phyloP scores from a whole-genome alignment of 805 yeast species.

The Candida coleopterorum region DNA sequence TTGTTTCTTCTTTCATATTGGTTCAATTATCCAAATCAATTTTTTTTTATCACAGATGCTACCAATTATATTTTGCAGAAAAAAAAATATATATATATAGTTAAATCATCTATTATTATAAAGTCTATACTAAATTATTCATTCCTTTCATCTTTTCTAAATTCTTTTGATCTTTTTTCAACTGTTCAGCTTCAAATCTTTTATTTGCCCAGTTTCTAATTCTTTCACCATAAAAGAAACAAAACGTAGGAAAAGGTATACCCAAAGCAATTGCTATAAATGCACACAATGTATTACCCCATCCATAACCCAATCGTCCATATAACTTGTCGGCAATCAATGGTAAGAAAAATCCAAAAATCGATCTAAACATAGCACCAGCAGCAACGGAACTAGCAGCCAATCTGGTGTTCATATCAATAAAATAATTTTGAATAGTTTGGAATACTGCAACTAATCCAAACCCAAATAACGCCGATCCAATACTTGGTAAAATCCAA shows the following conservation, averaged over 20 bases:
- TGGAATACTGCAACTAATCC: constrained; percentile 35
- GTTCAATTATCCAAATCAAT: too few relatives aligned
- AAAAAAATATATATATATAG: background rate
- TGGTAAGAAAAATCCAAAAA: constrained; percentile 37
- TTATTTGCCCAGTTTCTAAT: constrained; percentile 31
- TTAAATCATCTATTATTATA: constrained; percentile 1
- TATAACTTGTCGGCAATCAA: constrained; percentile 35
- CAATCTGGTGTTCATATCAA: constrained; percentile 33
- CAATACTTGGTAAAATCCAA: constrained; percentile 37
- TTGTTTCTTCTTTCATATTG: too few relatives aligned
- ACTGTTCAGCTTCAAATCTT: constrained; percentile 20
- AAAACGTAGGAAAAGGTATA: constrained; percentile 34
- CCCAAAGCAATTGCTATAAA: constrained; percentile 30
- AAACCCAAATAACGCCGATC: constrained; percentile 33
- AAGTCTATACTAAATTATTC: constrained; percentile 5
- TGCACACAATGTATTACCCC: constrained; percentile 39
- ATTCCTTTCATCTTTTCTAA: constrained; percentile 14
- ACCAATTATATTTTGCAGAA: constrained; percentile 1
- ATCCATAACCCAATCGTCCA: constrained; percentile 29
- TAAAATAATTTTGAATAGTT: constrained; percentile 32
- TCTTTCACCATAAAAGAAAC: constrained; percentile 32
- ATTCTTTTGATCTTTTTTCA: constrained; percentile 18
- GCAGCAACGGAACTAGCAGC: constrained; percentile 40
- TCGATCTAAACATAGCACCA: constrained; percentile 36
- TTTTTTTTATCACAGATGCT: background rate